Base-by-base conservation (phyloP, 345 rosid species). In the Carallia brachiata region DNA sequence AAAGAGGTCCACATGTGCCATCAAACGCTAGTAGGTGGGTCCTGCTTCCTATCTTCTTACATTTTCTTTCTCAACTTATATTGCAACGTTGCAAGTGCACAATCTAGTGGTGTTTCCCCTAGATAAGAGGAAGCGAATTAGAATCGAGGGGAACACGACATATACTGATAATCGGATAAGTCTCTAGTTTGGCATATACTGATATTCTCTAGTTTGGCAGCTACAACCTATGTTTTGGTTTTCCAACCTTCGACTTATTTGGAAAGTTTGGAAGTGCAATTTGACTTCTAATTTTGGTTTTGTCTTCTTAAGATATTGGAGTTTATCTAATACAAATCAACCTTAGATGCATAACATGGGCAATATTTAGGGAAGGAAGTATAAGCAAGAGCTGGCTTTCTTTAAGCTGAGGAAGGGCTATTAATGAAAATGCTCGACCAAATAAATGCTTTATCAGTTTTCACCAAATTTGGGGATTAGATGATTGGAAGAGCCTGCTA, bases 81-180 rank as follows among this genome's bases (percentile, higher is more conserved):
- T 75, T 87, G 96, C 67, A 90, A 81, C 40, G 97, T 90, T 28
- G 85, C 93, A 1, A 92, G 96, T 34, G 97, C 97, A 77, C 97
- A 92, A 75, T 95, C 97, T 62, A 95, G 73, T 31, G 96, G 90
- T 52, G 97, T 90, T 85, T 95, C 99, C 64, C 97, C 96, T 90
- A 70, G 7, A 77, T 63, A 44, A 67, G 12, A 17, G 12, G 27
- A 9, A 28, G 17, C 36, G 30, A 28, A 39, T 69, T 30, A 70
- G 36, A 6, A 40, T n/a, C 52, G 16, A 66, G 68, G 23, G 58
- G 63, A 61, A 17, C 19, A 31, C 3, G 18, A 8, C 60, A 4
- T 8, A 5, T 27, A 56, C 31, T 19, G 16, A 56, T 6, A 56
- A 9, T 3, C 16, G 15, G 31, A 44, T 3, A 15, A 44, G 4